Percentiles rank a stretch among this genome's conserved stretches.
Evolutionary conservation across 208 protist species (phyloP).

Genomic region (Leishmania tropica): DNA sequence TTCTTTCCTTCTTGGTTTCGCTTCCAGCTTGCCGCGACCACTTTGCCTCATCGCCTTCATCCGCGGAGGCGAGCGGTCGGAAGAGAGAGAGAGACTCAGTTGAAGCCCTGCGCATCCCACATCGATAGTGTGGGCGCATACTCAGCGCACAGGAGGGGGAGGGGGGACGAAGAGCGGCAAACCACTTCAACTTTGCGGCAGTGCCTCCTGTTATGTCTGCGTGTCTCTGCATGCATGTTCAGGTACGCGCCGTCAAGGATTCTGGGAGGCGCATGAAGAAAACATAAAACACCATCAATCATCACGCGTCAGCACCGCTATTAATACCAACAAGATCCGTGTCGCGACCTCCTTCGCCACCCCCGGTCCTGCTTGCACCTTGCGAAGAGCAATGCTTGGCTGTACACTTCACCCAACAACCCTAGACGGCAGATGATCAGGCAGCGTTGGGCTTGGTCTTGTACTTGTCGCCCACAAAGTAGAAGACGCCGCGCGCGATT

Average conservation of each 20-base stretch:
- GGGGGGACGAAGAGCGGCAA: not conserved
- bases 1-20: not conserved
- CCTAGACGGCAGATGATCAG: not conserved
- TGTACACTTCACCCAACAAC: not conserved
- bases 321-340: not conserved
- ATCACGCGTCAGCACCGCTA: not conserved
- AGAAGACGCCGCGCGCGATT: conserved; percentile 86
- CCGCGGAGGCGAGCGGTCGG: not conserved
- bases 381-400: not conserved
- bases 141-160: not conserved
- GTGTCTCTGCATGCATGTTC: not conserved
- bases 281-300: not conserved
- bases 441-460: conserved; percentile 5
- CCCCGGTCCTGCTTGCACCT: not conserved
- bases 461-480: conserved; percentile 89
- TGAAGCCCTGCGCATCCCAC: not conserved
- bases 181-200: not conserved
- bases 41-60: not conserved
- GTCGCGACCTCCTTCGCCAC: not conserved
- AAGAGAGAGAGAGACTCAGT: not conserved
- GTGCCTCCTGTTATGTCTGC: not conserved
- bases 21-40: not conserved
- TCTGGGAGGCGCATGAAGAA: not conserved
- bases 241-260: not conserved
- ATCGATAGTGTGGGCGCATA: not conserved